Evolutionary conservation across 2,329 filamentous ascomycete species (phyloP), one percentile per base, ranked within the genome.

Genomic region (Neofusicoccum umdonicola): DNA sequence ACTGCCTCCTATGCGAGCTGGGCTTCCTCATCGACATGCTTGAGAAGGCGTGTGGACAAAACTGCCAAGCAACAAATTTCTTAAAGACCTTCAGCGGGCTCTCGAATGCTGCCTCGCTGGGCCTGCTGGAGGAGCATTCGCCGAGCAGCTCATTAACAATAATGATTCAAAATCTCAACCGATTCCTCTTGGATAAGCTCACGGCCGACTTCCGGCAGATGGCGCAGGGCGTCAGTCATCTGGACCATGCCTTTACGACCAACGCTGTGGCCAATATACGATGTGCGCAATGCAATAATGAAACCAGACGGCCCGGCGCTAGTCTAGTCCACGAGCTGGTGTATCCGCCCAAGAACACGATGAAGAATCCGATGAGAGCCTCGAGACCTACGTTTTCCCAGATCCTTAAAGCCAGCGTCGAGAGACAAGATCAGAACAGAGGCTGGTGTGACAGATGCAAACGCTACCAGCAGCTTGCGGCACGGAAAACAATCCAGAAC

Each of bases 11-110:
- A 1, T 99, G 95, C 77, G 95, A 99, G 77, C 83, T 99, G 69
- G 95, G 95, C 0, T 99, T 95, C 74, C 82, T 99, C 9, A 96
- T 97, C 71, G 96, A 99, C 74, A 99, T 99, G 95, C 84, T 99
- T 27, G 91, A 98, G 71, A 99, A 98, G 75, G 95, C 95, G 2
- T 90, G 90, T 67, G 94, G 93, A 0, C 90, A 93, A 64, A 96
- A 96, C 66, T 99, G 95, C 70, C 95, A 99, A 74, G 95, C 95
- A 13, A 97, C 94, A 0, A 99, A 99, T 73, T 85, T 99, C 67
- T 81, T 98, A 37, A 96, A 95, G 76, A 91, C 93, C 0, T 88
- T 99, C 65, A 93, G 91, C 74, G 90, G 88, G 68, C 89, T 93
- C 67, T 88, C 91, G 2, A 91, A 93, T 81, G 88, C 88, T 84